Base-by-base conservation (phyloP, 257 asterid genomes). In the Ehretia macrophylla region DNA sequence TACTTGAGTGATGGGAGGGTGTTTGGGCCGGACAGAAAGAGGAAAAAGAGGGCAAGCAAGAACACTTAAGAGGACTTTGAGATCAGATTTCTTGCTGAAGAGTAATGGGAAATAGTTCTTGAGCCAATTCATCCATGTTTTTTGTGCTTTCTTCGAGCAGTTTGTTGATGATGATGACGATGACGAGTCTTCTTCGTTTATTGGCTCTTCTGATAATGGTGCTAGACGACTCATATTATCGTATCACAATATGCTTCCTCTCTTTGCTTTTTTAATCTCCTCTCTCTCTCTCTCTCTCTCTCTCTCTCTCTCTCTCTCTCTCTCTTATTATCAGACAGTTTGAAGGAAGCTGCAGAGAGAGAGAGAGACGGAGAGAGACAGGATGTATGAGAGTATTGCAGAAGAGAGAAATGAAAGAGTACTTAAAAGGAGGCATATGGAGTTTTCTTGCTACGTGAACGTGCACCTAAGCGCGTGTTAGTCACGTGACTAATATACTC, bases 41-140 rank as follows among this genome's bases (percentile, higher is more conserved):
- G 95, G 94, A 49, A 84, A 87, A 47, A 87, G 95, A 12, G 95
- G 95, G 80, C 95, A 87, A 32, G 81, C 95, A 14, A 87, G 80
- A 73, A 87, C 96, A 32, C 90, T 82, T 6, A 82, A 62, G 14
- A 87, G 90, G 54, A 82, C 68, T 71, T 72, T 87, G 77, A 82
- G 79, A 62, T 82, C 88, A 63, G 87, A 78, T 80, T 82, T 84
- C 83, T 80, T 84, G 81, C 67, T 66, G 70, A 76, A 75, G 42
- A 82, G 75, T 45, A 74, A 56, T 42, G 93, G 78, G 27, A 86
- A 70, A 50, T 75, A 90, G 64, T 62, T 70, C 55, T 67, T 75
- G 53, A 88, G 62, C 93, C 96, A 88, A 35, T 78, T 75, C 14
- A 68, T 70, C 95, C 90, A 88, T 59, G 81, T 56, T n/a, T n/a